phyloP scores from a whole-genome alignment of 2,329 filamentous ascomycete genomes.

The Karstenula rhodostoma region DNA sequence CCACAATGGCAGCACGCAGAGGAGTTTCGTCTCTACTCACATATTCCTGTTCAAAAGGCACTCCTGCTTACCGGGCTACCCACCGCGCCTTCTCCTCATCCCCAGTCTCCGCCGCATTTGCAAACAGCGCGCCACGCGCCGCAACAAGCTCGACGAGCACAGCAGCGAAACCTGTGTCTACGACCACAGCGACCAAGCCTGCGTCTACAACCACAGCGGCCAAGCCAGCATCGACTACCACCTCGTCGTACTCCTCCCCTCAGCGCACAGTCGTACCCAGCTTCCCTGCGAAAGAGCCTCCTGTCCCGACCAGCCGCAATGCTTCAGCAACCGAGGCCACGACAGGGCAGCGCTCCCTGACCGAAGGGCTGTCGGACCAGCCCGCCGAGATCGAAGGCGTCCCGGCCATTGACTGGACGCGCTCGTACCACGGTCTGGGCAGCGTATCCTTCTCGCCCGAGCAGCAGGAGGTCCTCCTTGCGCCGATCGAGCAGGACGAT shows the following conservation, averaged over 20 bases:
- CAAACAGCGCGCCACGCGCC: slow-evolving; percentile 23
- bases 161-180: slow-evolving; percentile 22
- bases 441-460: slow-evolving; percentile 74
- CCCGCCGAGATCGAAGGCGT: slow-evolving; percentile 59
- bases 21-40: slow-evolving; percentile 30
- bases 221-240: slow-evolving; percentile 23
- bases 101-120: slow-evolving; percentile 33
- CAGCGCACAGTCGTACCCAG: slow-evolving; percentile 38
- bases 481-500: slow-evolving; percentile 73
- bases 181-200: slow-evolving; percentile 26
- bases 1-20: slow-evolving; percentile 33
- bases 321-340: slow-evolving; percentile 37
- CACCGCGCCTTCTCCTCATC: slow-evolving; percentile 34
- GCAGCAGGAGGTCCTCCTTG: slow-evolving; percentile 72
- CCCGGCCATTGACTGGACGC: slow-evolving; percentile 78
- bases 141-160: slow-evolving; percentile 18
- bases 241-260: slow-evolving; percentile 20
- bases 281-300: slow-evolving; percentile 43
- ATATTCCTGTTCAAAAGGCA: slow-evolving; percentile 25
- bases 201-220: slow-evolving; percentile 23
- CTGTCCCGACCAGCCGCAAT: slow-evolving; percentile 42
- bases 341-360: slow-evolving; percentile 51
- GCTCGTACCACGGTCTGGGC: slow-evolving; percentile 82
- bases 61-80: slow-evolving; percentile 25
- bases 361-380: slow-evolving; percentile 58